Conservation (phyloP, 2,329 filamentous ascomycete genomes). For the Pezicula neosporulosa region DNA sequence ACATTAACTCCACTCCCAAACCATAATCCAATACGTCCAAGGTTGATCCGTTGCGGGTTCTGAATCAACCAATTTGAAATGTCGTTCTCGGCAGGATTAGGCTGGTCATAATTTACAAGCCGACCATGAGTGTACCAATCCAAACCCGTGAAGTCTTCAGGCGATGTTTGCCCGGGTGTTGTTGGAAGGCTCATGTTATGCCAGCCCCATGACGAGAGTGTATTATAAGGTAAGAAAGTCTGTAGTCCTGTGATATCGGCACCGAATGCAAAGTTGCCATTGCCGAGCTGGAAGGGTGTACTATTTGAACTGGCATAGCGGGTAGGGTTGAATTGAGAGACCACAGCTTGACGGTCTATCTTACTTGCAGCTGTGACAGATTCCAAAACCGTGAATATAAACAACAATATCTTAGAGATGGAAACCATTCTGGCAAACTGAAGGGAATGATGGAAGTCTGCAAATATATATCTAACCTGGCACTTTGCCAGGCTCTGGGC, state of each 20-base stretch:
- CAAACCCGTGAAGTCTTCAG: constrained; percentile 35
- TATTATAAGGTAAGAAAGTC: constrained; percentile 39
- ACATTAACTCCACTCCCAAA: constrained; percentile 29
- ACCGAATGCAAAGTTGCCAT: constrained; percentile 44
- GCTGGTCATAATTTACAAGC: constrained; percentile 39
- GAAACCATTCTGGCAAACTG: not conserved
- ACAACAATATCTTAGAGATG: not conserved
- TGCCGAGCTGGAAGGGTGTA: constrained; percentile 37
- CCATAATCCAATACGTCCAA: constrained; percentile 38
- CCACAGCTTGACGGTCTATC: constrained; percentile 15
- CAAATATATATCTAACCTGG: too few relatives aligned
- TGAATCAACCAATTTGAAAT: constrained; percentile 48
- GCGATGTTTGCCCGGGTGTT: constrained; percentile 25
- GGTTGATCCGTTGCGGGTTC: constrained; percentile 42
- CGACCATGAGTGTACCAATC: constrained; percentile 38
- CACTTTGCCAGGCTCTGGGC: too few relatives aligned
- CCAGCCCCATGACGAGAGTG: constrained; percentile 41
- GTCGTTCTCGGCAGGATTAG: constrained; percentile 34
- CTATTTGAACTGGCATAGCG: constrained; percentile 26
- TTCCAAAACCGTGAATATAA: not conserved
- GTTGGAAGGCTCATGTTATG: constrained; percentile 40
- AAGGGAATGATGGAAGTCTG: too few relatives aligned
- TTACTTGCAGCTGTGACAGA: not conserved
- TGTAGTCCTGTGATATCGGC: constrained; percentile 42
- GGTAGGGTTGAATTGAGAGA: constrained; percentile 18